These are phyloP conservation scores for Aquilaria malaccensis DNA, from an alignment of 345 rosid genomes.

Conservation along the genomic window DNA sequence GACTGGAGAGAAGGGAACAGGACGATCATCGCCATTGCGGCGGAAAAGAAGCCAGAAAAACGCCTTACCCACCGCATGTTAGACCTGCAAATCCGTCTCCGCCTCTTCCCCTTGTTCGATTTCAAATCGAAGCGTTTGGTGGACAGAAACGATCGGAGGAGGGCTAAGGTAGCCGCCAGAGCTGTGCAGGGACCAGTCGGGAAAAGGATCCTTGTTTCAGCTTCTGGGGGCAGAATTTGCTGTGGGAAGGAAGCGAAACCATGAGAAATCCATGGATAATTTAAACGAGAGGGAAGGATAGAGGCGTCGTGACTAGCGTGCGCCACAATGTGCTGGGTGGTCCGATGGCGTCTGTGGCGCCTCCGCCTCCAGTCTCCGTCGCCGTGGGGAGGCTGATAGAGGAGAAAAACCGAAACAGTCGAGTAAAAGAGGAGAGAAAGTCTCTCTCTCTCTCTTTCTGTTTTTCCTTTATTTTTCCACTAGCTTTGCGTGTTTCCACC, in stretches of 20 bases:
- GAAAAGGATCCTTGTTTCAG: not conserved
- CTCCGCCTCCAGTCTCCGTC: conserved; percentile 14
- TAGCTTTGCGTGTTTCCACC: conserved; percentile 40
- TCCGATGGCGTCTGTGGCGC: conserved; percentile 9
- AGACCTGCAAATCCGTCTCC: conserved; percentile 23
- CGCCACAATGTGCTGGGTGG: conserved; percentile 38
- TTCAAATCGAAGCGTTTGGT: conserved; percentile 37
- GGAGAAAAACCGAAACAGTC: conserved; percentile 1
- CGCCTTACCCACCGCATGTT: conserved; percentile 76
- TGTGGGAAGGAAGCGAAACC: conserved; percentile 44
- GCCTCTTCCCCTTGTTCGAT: conserved; percentile 24
- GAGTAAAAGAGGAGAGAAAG: conserved; percentile 10
- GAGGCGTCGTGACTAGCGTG: conserved; percentile 38
- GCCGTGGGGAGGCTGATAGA: conserved; percentile 15
- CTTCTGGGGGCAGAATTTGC: conserved; percentile 25
- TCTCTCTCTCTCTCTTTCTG: not conserved
- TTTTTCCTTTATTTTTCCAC: not conserved
- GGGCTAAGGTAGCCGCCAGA: conserved; percentile 51
- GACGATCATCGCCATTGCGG: conserved; percentile 58
- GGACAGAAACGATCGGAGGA: conserved; percentile 21
- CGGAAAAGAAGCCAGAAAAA: conserved; percentile 70
- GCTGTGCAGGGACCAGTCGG: conserved; percentile 2
- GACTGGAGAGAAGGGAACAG: conserved; percentile 84
- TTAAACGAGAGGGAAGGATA: conserved; percentile 26
- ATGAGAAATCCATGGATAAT: conserved; percentile 23